These are phyloP conservation scores for Fusarium nanum DNA, from an alignment of 2,329 filamentous ascomycete genomes.

Conservation along the genomic window DNA sequence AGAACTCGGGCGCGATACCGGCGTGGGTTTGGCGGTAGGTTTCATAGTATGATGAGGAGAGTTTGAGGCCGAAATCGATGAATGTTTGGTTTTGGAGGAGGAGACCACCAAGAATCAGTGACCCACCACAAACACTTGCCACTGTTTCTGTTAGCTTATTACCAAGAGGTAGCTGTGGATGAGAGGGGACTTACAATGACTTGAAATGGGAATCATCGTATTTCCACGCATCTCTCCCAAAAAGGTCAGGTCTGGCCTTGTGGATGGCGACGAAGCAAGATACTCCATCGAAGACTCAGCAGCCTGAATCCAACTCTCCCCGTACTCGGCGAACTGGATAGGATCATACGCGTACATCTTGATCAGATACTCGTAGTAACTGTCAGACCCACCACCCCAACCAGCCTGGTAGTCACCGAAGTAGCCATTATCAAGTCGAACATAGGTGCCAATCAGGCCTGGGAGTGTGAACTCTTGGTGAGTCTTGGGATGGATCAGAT, in stretches of 20 bases:
- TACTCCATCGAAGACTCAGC: slow-evolving; percentile 10
- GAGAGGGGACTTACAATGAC: not conserved
- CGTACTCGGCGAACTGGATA: slow-evolving; percentile 11
- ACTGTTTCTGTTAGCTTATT: not conserved
- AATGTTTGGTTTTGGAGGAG: slow-evolving; percentile 9
- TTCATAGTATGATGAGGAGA: slow-evolving; percentile 4
- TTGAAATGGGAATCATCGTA: not conserved
- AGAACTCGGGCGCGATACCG: slow-evolving; percentile 31
- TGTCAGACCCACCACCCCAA: slow-evolving; percentile 38
- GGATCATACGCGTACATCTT: slow-evolving; percentile 42
- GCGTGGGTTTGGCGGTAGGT: slow-evolving; percentile 32
- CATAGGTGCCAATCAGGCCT: slow-evolving; percentile 27
- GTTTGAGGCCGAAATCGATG: slow-evolving; percentile 3
- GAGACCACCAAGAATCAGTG: not conserved
- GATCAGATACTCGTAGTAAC: slow-evolving; percentile 40
- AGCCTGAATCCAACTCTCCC: not conserved
- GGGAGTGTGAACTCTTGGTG: slow-evolving; percentile 19
- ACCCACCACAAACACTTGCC: slow-evolving; percentile 14
- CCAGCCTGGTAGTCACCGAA: slow-evolving; percentile 38
- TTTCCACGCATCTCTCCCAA: slow-evolving; percentile 5
- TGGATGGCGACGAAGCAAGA: slow-evolving; percentile 6
- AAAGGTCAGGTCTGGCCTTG: slow-evolving; percentile 3
- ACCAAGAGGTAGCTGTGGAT: too few species aligned
- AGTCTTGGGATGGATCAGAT: slow-evolving; percentile 28
- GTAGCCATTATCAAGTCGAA: slow-evolving; percentile 4